Conservation (phyloP, 192 early-diverging fungal species). For the Podila epicladia region DNA sequence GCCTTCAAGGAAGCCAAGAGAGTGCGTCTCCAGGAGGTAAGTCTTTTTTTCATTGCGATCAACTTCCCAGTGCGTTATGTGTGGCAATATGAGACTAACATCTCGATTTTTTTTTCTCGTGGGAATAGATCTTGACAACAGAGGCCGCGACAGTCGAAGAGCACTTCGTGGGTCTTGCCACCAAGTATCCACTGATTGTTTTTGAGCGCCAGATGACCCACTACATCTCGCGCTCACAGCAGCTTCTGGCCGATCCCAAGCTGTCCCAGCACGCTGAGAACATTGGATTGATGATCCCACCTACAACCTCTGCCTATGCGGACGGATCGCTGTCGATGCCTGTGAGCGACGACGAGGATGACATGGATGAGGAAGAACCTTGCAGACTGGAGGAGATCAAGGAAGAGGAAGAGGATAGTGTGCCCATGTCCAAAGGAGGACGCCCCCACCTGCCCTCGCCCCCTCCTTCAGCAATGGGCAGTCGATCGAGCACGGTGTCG, state of each 20-base stretch:
- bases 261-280: conserved; percentile 49
- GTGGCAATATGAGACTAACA: not conserved
- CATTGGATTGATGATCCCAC: conserved; percentile 38
- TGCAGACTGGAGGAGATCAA: conserved; percentile 17
- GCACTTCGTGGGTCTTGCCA: conserved; percentile 54
- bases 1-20: conserved; percentile 59
- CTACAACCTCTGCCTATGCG: conserved; percentile 56
- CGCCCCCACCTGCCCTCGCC: conserved; percentile 38
- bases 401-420: conserved; percentile 10
- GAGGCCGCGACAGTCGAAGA: conserved; percentile 26
- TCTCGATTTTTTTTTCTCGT: not conserved
- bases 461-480: conserved; percentile 31
- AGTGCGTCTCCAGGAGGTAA: conserved; percentile 50
- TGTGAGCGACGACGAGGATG: conserved; percentile 58
- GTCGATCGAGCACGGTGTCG: conserved; percentile 48
- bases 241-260: conserved; percentile 54
- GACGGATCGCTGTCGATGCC: conserved; percentile 65
- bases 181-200: conserved; percentile 53
- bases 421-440: not conserved
- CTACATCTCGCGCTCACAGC: conserved; percentile 55
- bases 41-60: not conserved
- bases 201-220: conserved; percentile 64
- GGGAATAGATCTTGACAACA: conserved; percentile 46
- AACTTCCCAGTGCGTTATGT: not conserved
- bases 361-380: conserved; percentile 2